Evolutionary conservation across 192 early-diverging fungal genomes (phyloP).

Genomic region (Entrophospora sp.): DNA sequence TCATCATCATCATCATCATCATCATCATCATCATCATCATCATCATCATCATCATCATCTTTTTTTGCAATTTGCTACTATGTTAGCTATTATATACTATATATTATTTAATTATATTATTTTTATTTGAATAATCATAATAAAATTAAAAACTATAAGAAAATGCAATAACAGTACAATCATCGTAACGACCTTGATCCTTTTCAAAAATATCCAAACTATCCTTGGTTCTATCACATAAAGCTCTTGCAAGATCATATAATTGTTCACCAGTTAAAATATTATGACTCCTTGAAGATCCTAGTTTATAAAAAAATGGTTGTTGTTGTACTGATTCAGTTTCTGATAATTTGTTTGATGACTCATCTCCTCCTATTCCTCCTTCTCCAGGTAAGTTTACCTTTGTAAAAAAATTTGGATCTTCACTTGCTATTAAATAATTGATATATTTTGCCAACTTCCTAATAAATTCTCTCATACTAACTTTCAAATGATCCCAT

Average conservation of each 20-base stretch:
- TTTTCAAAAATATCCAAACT: neutral
- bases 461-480: neutral
- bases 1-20: slow-evolving; percentile 3
- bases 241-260: neutral
- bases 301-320: neutral
- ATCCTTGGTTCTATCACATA: neutral
- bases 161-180: slow-evolving; percentile 9
- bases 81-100: too few species aligned
- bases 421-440: neutral
- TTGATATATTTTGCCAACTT: neutral
- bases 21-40: neutral
- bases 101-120: too few species aligned
- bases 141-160: too few species aligned
- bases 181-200: slow-evolving; percentile 14
- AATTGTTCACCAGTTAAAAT: neutral
- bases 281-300: neutral
- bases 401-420: too few species aligned
- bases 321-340: neutral
- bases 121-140: too few species aligned
- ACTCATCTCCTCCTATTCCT: neutral
- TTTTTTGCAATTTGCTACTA: too few species aligned
- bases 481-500: slow-evolving; percentile 13
- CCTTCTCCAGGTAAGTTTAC: neutral
- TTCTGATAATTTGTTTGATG: neutral
- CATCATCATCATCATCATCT: slow-evolving; percentile 20